A percentile compares a stretch with the other conserved stretches of the same genome.
Conservation (phyloP, 2,329 filamentous ascomycete genomes). For the Penicillium thymicola region DNA sequence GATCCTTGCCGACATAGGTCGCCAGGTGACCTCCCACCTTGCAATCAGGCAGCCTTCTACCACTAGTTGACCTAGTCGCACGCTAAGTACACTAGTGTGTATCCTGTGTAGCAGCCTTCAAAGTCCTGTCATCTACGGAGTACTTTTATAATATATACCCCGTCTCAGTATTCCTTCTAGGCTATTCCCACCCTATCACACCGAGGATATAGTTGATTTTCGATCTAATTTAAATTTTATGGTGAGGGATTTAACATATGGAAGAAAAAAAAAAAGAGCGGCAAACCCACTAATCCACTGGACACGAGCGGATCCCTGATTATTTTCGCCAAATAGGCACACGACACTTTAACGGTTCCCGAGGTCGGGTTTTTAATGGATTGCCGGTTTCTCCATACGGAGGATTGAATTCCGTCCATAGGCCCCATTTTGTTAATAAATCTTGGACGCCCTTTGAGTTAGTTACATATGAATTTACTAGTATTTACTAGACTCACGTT, state of each 20-base stretch:
- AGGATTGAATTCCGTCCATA: no score
- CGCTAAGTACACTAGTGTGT: background rate
- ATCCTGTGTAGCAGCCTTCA: background rate
- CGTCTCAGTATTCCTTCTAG: background rate
- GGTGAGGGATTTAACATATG: slow-evolving; percentile 4
- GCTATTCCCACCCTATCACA: background rate
- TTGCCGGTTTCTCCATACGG: background rate
- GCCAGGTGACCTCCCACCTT: background rate
- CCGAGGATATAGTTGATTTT: background rate
- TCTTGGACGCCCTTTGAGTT: no score
- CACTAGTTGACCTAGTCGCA: background rate
- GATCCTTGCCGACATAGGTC: background rate
- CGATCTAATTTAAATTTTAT: background rate
- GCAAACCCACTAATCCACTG: background rate
- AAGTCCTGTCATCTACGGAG: background rate
- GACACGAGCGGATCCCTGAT: background rate
- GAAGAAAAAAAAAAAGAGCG: background rate
- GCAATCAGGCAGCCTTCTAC: background rate
- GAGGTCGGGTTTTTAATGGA: background rate
- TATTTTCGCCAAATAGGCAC: background rate
- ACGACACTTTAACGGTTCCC: slow-evolving; percentile 1
- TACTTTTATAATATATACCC: background rate
- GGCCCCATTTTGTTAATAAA: background rate
- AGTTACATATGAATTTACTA: background rate
- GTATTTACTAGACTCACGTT: background rate